These are phyloP conservation scores for Boletellus sp. DNA, from an alignment of 768 basidiomycete species.

Conservation along the genomic window DNA sequence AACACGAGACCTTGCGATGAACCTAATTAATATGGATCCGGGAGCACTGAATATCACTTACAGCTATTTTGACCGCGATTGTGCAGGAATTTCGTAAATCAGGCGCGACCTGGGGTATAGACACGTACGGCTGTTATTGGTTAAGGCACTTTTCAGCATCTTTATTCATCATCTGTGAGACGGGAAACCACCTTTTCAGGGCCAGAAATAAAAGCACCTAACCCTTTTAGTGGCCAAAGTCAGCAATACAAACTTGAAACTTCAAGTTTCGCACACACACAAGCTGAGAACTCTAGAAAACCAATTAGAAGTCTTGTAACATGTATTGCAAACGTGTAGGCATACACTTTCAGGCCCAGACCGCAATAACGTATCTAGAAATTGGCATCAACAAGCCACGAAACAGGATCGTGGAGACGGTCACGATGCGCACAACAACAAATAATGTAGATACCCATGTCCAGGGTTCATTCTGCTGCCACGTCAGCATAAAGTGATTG, in stretches of 20 bases:
- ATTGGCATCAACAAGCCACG: not conserved
- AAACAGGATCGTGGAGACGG: not conserved
- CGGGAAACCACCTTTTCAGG: not conserved
- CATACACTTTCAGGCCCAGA: not conserved
- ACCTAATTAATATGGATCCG: not conserved
- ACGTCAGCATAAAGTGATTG: not conserved
- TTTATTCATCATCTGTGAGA: not conserved
- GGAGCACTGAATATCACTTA: not conserved
- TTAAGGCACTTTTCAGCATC: not conserved
- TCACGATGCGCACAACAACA: not conserved
- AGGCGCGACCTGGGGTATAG: not conserved
- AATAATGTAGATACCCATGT: not conserved
- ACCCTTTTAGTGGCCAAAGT: not conserved
- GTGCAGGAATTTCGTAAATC: no score
- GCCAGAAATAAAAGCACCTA: not conserved
- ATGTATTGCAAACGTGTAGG: not conserved
- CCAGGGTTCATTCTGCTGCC: not conserved
- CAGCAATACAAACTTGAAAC: not conserved
- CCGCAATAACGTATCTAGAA: conserved; percentile 1
- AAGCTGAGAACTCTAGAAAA: not conserved
- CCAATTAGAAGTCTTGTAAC: not conserved
- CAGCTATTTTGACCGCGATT: no score
- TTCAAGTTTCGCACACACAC: not conserved
- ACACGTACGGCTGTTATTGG: not conserved
- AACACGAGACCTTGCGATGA: not conserved